These are phyloP conservation scores for Diaporthe batatas DNA, from an alignment of 2,329 filamentous ascomycete genomes.

Conservation along the genomic window DNA sequence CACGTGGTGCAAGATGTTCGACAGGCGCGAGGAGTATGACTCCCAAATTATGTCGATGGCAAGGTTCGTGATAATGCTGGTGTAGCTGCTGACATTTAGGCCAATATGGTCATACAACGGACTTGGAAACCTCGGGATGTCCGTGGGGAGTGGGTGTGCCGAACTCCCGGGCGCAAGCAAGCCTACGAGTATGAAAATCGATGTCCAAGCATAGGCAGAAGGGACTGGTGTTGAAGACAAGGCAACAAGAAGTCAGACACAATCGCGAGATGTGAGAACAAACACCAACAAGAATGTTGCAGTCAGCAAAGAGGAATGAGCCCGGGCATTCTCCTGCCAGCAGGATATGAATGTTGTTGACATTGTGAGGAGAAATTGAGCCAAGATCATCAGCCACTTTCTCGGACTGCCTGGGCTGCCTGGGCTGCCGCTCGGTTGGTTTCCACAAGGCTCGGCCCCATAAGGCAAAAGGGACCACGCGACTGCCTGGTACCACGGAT, in stretches of 20 bases:
- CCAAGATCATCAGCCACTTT: constrained; percentile 30
- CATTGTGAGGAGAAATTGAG: constrained; percentile 23
- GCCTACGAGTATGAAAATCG: background rate
- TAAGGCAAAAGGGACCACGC: constrained; percentile 12
- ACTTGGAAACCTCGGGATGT: background rate
- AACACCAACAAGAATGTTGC: background rate
- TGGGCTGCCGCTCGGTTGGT: constrained; percentile 13
- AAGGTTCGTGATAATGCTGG: background rate
- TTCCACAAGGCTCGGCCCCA: constrained; percentile 21
- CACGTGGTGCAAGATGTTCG: background rate
- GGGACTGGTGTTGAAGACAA: constrained; percentile 9
- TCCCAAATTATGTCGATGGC: background rate
- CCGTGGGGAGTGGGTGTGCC: background rate
- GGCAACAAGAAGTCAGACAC: background rate
- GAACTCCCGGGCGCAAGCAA: background rate
- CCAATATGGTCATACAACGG: background rate
- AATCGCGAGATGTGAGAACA: background rate
- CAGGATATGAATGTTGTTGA: constrained; percentile 33
- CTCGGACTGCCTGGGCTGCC: constrained; percentile 17
- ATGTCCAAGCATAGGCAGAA: constrained; percentile 13
- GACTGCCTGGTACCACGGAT: constrained; percentile 4
- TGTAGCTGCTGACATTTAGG: background rate
- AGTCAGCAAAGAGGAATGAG: background rate
- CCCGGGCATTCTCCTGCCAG: constrained; percentile 17
- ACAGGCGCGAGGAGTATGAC: background rate